These are phyloP conservation scores for Carex littledalei DNA, from an alignment of 176 grass and related monocot genomes.

Conservation along the genomic window DNA sequence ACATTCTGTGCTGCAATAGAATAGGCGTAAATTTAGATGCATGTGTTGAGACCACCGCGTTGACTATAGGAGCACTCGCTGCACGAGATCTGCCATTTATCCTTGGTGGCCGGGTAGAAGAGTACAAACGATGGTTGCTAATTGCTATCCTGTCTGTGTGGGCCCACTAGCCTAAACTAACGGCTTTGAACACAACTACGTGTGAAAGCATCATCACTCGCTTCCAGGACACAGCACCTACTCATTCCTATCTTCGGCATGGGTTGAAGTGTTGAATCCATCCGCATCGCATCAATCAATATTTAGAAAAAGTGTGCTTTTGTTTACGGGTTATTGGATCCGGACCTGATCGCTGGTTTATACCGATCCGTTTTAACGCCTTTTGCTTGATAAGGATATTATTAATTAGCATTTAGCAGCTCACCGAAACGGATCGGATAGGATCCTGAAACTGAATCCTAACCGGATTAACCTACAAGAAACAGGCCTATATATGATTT, in stretches of 20 bases:
- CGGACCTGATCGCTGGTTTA: neutral
- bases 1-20: neutral
- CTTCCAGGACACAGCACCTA: constrained; percentile 4
- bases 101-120: neutral
- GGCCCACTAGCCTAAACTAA: neutral
- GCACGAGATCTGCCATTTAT: neutral
- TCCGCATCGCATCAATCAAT: neutral
- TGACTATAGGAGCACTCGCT: neutral
- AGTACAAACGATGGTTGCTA: neutral
- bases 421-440: neutral
- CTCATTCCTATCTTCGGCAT: constrained; percentile 16
- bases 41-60: neutral
- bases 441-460: neutral
- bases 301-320: neutral
- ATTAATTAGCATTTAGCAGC: neutral
- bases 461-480: neutral
- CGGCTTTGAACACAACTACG: neutral
- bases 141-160: neutral
- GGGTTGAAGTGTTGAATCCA: neutral
- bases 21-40: neutral
- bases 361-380: neutral
- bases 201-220: constrained; percentile 14
- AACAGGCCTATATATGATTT: constrained; percentile 12
- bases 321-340: neutral
- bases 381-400: neutral